Evolutionary conservation across 495 filamentous ascomycete species (phyloP), one percentile per base, ranked within the genome.

Genomic region (Hypoxylon intermedium): DNA sequence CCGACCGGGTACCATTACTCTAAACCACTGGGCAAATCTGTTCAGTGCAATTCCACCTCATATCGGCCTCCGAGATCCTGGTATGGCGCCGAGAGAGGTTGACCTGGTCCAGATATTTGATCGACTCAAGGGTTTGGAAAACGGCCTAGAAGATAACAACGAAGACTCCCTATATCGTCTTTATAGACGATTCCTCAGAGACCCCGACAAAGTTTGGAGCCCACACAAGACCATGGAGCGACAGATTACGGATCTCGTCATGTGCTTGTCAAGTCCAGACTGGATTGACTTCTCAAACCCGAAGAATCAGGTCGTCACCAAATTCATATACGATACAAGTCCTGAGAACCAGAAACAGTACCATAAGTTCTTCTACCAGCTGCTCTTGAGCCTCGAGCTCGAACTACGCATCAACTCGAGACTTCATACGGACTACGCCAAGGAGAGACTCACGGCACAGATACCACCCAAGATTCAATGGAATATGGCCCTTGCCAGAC

Each of bases 231-330:
- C 80, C 18, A 79, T 88, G 63, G 85, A 87, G 53, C 80, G 75
- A 63, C 87, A 90, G 65, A 89, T 91, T 43, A 79, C 78, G 15
- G 86, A 89, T 65, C 75, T 91, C 13, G 82, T 89, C 34, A 79
- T 83, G 51, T 84, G 86, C 5, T 72, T 91, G 12, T 83, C 83
- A 1, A 74, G 83, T 37, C 69, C 79, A 0, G 78, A 78, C 44
- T 91, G 88, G 88, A 84, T 87, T 53, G 87, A 90, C 64, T 89
- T 88, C 63, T 87, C 85, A 37, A 69, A 72, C 18, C 78, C 79
- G 21, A 77, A 78, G 60, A 87, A 88, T 55, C 87, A 90, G 61
- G 82, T 87, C 37, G 77, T 86, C 36, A 85, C 87, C 12, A 82
- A 81, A 48, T 88, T 84, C 71, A 83, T 88, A 33, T 77, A 80